Evolutionary conservation across 163 green algal species (phyloP).

Genomic region (Prototheca stagnorum): DNA sequence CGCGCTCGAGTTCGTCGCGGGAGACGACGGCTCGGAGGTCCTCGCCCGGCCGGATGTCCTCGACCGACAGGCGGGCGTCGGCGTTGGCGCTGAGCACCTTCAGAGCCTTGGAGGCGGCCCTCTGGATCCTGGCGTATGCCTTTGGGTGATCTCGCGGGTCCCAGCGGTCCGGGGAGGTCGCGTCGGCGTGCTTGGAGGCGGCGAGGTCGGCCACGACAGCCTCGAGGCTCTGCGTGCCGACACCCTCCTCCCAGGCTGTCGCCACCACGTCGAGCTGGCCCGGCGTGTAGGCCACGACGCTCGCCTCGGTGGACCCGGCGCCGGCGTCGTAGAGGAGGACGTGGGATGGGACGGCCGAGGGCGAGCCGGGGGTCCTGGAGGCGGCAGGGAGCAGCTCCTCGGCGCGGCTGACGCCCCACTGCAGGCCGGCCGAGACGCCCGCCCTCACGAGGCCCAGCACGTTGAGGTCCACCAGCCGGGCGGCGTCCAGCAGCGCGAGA

Average conservation of each 20-base stretch:
- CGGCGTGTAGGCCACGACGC: constrained; percentile 60
- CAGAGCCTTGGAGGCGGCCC: constrained; percentile 76
- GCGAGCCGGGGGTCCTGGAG: too few species aligned
- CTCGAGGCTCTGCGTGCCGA: constrained; percentile 64
- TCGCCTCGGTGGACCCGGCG: constrained; percentile 36
- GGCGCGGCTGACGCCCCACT: constrained; percentile 70
- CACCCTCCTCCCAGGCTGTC: constrained; percentile 59
- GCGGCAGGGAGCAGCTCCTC: too few species aligned
- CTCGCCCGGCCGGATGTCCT: constrained; percentile 70
- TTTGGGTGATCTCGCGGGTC: constrained; percentile 28
- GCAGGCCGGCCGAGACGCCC: constrained; percentile 70
- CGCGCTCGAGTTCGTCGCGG: constrained; percentile 63
- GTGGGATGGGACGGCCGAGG: constrained; percentile 49
- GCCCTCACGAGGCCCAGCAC: constrained; percentile 76
- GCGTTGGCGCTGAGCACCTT: constrained; percentile 90
- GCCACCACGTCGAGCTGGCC: constrained; percentile 80
- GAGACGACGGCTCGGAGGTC: constrained; percentile 79
- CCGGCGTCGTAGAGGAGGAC: constrained; percentile 85
- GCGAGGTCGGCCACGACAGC: constrained; percentile 70
- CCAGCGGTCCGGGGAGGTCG: constrained; percentile 22
- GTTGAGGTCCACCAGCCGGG: constrained; percentile 55
- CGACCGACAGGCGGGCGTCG: constrained; percentile 58
- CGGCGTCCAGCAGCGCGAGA: constrained; percentile 42
- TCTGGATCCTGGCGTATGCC: constrained; percentile 78
- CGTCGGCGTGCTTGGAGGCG: constrained; percentile 67